Conservation (phyloP, 257 asterid genomes). For the Nicotiana sylvestris region DNA sequence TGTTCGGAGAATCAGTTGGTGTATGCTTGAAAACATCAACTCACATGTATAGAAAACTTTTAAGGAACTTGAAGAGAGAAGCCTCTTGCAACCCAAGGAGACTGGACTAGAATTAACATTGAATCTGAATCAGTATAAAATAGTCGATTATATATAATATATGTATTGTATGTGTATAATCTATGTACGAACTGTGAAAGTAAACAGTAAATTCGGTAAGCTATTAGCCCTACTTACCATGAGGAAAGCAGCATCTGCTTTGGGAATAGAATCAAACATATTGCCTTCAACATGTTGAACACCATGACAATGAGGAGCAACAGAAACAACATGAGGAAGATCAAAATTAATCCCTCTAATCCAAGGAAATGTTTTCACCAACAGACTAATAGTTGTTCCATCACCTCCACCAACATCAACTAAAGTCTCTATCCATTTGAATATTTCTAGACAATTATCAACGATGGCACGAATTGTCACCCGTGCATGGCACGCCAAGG, state of each 20-base stretch:
- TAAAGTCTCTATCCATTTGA: conserved; percentile 37
- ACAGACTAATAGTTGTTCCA: conserved; percentile 43
- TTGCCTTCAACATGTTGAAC: conserved; percentile 51
- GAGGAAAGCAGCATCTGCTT: conserved; percentile 57
- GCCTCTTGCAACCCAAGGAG: too few species aligned
- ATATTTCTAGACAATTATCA: conserved; percentile 30
- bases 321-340: conserved; percentile 48
- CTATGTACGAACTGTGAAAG: too few species aligned
- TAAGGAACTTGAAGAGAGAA: too few species aligned
- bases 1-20: too few species aligned
- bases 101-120: too few species aligned
- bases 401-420: conserved; percentile 84
- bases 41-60: too few species aligned
- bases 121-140: too few species aligned
- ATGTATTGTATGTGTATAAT: too few species aligned
- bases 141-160: too few species aligned
- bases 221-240: conserved; percentile 29
- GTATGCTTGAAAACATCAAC: too few species aligned
- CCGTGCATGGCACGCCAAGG: conserved; percentile 45
- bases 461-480: conserved; percentile 23
- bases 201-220: too few species aligned
- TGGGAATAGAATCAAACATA: conserved; percentile 57
- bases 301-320: conserved; percentile 33
- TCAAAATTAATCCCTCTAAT: conserved; percentile 62
- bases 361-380: conserved; percentile 48